Evolutionary conservation across 805 yeast species (phyloP).

Genomic region (Suhomyces xylopsoci): DNA sequence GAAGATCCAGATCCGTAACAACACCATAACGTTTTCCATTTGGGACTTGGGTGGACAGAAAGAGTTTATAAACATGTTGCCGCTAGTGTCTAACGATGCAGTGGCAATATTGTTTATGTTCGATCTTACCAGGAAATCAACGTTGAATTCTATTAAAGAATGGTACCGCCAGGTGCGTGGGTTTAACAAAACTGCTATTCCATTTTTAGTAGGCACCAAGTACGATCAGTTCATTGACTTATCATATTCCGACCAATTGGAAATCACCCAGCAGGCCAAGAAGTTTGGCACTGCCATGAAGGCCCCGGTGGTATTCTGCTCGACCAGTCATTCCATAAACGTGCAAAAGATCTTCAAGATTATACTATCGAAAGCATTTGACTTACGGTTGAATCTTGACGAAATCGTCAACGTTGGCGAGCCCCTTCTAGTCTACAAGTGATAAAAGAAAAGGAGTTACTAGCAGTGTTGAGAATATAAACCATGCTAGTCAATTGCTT

Average conservation of each 20-base stretch:
- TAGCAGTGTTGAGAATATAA: neutral
- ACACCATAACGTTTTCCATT: conserved; percentile 84
- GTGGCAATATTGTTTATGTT: conserved; percentile 86
- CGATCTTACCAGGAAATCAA: conserved; percentile 82
- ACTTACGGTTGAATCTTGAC: conserved; percentile 74
- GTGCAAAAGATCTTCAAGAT: conserved; percentile 92
- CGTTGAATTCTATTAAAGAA: conserved; percentile 83
- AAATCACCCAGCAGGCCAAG: conserved; percentile 77
- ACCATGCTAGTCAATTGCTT: neutral
- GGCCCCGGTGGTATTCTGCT: conserved; percentile 80
- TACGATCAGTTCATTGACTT: conserved; percentile 82
- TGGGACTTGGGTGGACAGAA: conserved; percentile 97
- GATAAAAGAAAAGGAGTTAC: neutral
- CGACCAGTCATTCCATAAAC: conserved; percentile 88
- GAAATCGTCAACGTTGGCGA: conserved; percentile 88
- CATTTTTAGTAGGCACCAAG: conserved; percentile 89
- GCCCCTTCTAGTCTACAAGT: conserved; percentile 73
- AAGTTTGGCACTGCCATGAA: conserved; percentile 87
- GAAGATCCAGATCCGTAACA: conserved; percentile 75
- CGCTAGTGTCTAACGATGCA: conserved; percentile 87
- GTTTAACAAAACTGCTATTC: conserved; percentile 85
- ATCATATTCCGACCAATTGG: conserved; percentile 76
- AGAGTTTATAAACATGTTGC: conserved; percentile 93
- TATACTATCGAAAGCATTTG: conserved; percentile 86
- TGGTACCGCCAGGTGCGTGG: conserved; percentile 95